These are phyloP conservation scores for Metschnikowia lachancei DNA, from an alignment of 805 yeast genomes.

Conservation along the genomic window DNA sequence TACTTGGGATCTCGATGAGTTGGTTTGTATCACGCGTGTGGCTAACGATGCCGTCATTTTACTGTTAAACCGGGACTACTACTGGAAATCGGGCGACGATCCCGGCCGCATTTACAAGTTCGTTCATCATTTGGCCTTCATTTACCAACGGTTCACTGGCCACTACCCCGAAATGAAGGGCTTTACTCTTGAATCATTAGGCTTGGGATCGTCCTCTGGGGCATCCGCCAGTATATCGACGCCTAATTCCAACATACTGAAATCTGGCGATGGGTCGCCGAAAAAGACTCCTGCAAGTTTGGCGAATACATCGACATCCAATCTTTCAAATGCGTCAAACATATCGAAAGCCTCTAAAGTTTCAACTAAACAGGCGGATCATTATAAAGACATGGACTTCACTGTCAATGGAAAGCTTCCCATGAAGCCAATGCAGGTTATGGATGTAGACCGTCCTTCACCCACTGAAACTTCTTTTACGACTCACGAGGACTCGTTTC, in stretches of 20 bases:
- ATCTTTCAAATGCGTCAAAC: too few relatives aligned
- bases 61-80: slow-evolving; percentile 71
- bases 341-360: not conserved
- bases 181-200: slow-evolving; percentile 33
- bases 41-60: slow-evolving; percentile 57
- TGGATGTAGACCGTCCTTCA: slow-evolving; percentile 28
- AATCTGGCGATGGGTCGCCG: not conserved
- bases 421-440: slow-evolving; percentile 40
- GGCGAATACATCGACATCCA: too few relatives aligned
- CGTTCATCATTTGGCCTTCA: slow-evolving; percentile 30
- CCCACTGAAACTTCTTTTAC: not conserved
- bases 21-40: slow-evolving; percentile 52
- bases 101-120: slow-evolving; percentile 35
- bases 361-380: slow-evolving; percentile 15
- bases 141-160: slow-evolving; percentile 36
- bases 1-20: slow-evolving; percentile 82
- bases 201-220: slow-evolving; percentile 16
- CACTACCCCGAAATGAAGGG: slow-evolving; percentile 39
- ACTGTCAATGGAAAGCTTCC: slow-evolving; percentile 44
- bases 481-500: not conserved
- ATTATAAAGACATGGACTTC: slow-evolving; percentile 39
- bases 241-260: slow-evolving; percentile 13
- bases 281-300: not conserved
- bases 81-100: slow-evolving; percentile 57
- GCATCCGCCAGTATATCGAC: not conserved